Percentiles rank a stretch among this genome's conserved stretches.
These are phyloP conservation scores for Leptodontidium sp. DNA, from an alignment of 2,329 filamentous ascomycete species.

Conservation along the genomic window DNA sequence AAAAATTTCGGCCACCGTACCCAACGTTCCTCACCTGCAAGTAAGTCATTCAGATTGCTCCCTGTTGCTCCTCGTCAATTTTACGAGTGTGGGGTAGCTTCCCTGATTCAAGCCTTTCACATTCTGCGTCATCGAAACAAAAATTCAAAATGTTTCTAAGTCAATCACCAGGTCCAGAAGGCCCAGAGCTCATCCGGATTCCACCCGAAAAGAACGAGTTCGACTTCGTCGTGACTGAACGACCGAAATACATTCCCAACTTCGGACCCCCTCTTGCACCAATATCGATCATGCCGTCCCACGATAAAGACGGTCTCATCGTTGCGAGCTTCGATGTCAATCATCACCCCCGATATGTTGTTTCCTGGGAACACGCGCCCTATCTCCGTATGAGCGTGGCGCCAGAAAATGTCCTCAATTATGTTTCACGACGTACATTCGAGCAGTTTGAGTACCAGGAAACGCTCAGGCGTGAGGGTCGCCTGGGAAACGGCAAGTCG, in stretches of 20 bases:
- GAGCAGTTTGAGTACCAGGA: constrained; percentile 64
- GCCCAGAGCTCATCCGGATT: not conserved
- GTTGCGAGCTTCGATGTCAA: constrained; percentile 60
- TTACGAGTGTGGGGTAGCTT: constrained; percentile 1
- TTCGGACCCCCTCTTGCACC: constrained; percentile 58
- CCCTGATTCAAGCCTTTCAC: not conserved
- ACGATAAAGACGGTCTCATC: constrained; percentile 61
- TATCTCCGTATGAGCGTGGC: constrained; percentile 62
- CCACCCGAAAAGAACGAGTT: constrained; percentile 29
- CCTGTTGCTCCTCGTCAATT: not conserved
- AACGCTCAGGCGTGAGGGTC: constrained; percentile 22
- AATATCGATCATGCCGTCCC: constrained; percentile 56
- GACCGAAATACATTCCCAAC: constrained; percentile 53
- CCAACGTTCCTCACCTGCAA: not conserved
- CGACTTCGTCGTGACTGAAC: constrained; percentile 43
- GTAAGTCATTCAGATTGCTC: constrained; percentile 8
- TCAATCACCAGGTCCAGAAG: not conserved
- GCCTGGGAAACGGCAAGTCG: constrained; percentile 22
- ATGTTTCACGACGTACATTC: constrained; percentile 63
- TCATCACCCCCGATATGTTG: constrained; percentile 41
- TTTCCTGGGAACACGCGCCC: constrained; percentile 38
- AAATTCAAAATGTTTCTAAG: constrained; percentile 15
- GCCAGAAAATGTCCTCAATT: constrained; percentile 59
- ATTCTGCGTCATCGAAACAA: not conserved
- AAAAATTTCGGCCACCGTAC: not conserved